Conservation (phyloP, 2,329 filamentous ascomycete genomes). For the Fusarium tricinctum region DNA sequence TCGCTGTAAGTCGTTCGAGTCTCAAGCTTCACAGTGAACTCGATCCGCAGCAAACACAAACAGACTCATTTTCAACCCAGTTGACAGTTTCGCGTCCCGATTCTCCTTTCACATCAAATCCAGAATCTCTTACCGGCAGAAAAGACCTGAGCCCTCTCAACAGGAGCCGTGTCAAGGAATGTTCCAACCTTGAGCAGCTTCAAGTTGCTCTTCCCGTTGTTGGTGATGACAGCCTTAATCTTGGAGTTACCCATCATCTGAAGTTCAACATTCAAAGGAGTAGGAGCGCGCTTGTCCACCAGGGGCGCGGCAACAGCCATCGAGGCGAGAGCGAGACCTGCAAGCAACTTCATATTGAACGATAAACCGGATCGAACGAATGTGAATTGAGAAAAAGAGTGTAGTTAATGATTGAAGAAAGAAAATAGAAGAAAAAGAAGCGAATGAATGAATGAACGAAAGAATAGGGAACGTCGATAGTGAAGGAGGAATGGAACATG, state of each 20-base stretch:
- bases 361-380: conserved; percentile 35
- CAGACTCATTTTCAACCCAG: background rate
- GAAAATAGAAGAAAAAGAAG: background rate
- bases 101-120: background rate
- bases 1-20: background rate
- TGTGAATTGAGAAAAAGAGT: conserved; percentile 9
- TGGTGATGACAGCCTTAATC: conserved; percentile 67
- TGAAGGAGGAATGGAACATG: conserved; percentile 10
- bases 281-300: conserved; percentile 54
- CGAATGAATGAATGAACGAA: conserved; percentile 21
- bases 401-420: conserved; percentile 17
- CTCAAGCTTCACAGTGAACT: background rate
- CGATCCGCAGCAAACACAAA: background rate
- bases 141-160: conserved; percentile 68
- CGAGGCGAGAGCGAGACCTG: conserved; percentile 47
- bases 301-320: conserved; percentile 46
- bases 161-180: conserved; percentile 65
- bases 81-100: background rate
- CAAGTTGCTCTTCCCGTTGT: conserved; percentile 63
- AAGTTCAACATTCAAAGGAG: conserved; percentile 61
- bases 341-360: conserved; percentile 49
- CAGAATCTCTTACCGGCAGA: conserved; percentile 55
- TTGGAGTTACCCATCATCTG: conserved; percentile 65
- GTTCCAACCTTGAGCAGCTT: conserved; percentile 68
- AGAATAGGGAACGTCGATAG: conserved; percentile 15